These are phyloP conservation scores for Ophiosphaerella herpotricha DNA, from an alignment of 2,329 filamentous ascomycete species.

Conservation along the genomic window DNA sequence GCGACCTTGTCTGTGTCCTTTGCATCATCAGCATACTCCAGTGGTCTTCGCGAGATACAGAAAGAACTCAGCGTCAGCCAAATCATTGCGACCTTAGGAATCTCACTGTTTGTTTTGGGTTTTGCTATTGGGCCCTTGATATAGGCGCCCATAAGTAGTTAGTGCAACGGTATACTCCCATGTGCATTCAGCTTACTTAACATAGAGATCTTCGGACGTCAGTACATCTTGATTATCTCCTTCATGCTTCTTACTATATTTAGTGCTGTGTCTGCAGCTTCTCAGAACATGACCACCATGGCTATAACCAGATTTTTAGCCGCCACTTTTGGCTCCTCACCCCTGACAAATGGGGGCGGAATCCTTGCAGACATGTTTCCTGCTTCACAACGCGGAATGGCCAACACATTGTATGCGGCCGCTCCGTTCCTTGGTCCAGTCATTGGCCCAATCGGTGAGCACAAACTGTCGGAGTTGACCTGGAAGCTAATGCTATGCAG, in stretches of 20 bases:
- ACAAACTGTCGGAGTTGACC: too few species aligned
- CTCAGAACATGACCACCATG: constrained; percentile 51
- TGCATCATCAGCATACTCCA: constrained; percentile 70
- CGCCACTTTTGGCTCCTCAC: constrained; percentile 48
- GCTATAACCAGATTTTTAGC: constrained; percentile 54
- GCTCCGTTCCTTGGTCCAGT: constrained; percentile 55
- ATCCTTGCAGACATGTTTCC: too few species aligned
- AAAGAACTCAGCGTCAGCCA: constrained; percentile 57
- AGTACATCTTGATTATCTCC: constrained; percentile 43
- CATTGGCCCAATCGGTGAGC: constrained; percentile 49
- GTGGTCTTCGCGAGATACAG: constrained; percentile 61
- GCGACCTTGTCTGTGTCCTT: constrained; percentile 72
- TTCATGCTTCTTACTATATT: constrained; percentile 46
- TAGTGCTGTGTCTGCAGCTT: constrained; percentile 49
- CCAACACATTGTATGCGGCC: constrained; percentile 49
- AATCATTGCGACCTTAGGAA: constrained; percentile 63
- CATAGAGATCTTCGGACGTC: constrained; percentile 61
- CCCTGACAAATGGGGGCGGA: constrained; percentile 53
- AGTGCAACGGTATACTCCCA: not conserved
- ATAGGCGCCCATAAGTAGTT: constrained; percentile 59
- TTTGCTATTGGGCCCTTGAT: constrained; percentile 66
- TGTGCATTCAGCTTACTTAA: not conserved
- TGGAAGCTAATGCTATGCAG: not conserved
- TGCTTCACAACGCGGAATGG: constrained; percentile 49
- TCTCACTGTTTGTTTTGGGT: constrained; percentile 68